A percentile compares a stretch with the other conserved stretches of the same genome.
Evolutionary conservation across 371 early-diverging fungal genomes (phyloP).

Genomic region (Mucor lusitanicus): DNA sequence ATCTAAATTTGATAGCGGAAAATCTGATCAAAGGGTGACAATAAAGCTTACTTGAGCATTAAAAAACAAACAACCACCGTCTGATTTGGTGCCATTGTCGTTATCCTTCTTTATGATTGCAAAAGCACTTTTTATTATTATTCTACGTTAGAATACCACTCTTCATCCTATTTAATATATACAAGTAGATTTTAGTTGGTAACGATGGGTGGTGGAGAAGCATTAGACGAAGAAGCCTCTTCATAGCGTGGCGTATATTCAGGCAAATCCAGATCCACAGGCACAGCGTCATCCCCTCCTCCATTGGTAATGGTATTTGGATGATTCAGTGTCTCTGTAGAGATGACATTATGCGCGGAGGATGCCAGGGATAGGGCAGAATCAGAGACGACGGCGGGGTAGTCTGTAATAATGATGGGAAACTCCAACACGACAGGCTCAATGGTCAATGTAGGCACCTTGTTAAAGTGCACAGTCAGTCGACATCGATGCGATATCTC

Average conservation of each 20-base stretch:
- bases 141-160: too few species aligned
- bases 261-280: conserved; percentile 47
- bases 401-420: conserved; percentile 50
- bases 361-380: conserved; percentile 5
- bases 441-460: conserved; percentile 1
- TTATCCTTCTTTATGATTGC: too few species aligned
- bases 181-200: conserved; percentile 1
- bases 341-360: neutral
- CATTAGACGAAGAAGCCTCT: conserved; percentile 4
- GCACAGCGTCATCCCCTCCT: conserved; percentile 47
- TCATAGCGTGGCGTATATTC: conserved; percentile 53
- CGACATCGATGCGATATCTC: conserved; percentile 42
- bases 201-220: neutral
- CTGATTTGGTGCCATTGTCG: too few species aligned
- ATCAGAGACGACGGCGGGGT: conserved; percentile 25
- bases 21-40: neutral
- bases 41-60: neutral
- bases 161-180: too few species aligned
- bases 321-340: neutral
- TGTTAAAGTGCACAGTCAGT: conserved; percentile 38
- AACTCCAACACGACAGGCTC: conserved; percentile 35
- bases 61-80: neutral
- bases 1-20: neutral
- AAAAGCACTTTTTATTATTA: too few species aligned
- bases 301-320: neutral